Percentiles rank a stretch among this genome's conserved stretches.
Evolutionary conservation across 139 green algal species (phyloP).

Genomic region (Yamagishiella unicocca): DNA sequence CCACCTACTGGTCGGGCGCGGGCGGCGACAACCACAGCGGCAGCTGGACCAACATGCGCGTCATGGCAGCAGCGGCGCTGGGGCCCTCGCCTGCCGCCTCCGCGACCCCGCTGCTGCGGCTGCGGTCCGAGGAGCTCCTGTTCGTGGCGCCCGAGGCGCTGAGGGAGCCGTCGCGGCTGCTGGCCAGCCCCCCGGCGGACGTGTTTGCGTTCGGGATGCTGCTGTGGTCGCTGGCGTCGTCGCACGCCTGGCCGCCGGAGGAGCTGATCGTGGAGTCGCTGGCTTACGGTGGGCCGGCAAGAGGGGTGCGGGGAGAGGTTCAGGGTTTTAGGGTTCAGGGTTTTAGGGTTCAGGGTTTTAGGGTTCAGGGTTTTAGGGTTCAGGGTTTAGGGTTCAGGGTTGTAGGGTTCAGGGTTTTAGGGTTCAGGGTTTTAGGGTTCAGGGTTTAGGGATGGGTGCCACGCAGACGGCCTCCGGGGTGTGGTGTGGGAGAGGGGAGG

Average conservation of each 20-base stretch:
- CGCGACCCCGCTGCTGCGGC: not conserved
- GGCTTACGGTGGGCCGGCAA: no score
- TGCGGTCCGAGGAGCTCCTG: conserved; percentile 1
- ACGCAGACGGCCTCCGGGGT: no score
- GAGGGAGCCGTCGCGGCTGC: not conserved
- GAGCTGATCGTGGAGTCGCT: not conserved
- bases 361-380: no score
- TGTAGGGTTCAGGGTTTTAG: no score
- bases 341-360: no score
- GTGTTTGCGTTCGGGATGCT: conserved; percentile 16
- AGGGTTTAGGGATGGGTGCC: no score
- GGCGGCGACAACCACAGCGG: not conserved
- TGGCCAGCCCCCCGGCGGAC: not conserved
- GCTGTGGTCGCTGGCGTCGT: conserved; percentile 25
- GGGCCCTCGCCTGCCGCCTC: not conserved
- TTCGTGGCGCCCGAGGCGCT: conserved; percentile 3
- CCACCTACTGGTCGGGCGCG: not conserved
- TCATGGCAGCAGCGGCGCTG: not conserved
- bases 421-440: no score
- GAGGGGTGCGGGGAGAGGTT: no score
- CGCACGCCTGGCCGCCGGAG: not conserved
- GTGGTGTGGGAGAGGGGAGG: no score
- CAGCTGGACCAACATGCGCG: not conserved
- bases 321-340: no score
- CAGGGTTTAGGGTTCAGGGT: no score